Evolutionary conservation across 2,329 filamentous ascomycete species (phyloP).

Genomic region (Fusarium transvaalense): DNA sequence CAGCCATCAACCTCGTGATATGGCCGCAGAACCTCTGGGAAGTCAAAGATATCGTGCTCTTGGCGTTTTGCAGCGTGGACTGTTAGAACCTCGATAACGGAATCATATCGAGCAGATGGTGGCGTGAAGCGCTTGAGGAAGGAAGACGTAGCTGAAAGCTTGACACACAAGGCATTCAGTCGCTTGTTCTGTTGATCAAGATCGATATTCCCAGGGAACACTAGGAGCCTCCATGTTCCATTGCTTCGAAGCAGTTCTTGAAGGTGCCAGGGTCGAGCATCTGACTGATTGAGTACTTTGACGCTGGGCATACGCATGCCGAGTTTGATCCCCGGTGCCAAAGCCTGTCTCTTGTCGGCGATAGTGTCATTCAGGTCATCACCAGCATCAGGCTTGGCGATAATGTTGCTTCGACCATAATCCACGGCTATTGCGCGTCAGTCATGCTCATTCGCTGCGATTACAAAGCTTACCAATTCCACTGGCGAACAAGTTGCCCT

Average conservation of each 20-base stretch:
- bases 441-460: neutral
- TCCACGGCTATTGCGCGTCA: slow-evolving; percentile 7
- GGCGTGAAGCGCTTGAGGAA: slow-evolving; percentile 7
- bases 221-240: slow-evolving; percentile 68
- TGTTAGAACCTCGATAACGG: slow-evolving; percentile 70
- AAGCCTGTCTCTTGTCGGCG: slow-evolving; percentile 26
- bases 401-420: slow-evolving; percentile 33
- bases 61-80: slow-evolving; percentile 67
- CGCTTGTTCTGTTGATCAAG: neutral
- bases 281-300: slow-evolving; percentile 70
- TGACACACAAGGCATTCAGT: slow-evolving; percentile 53
- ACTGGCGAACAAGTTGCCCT: slow-evolving; percentile 62
- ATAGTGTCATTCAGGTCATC: neutral
- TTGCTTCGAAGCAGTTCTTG: slow-evolving; percentile 58
- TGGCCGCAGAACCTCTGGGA: slow-evolving; percentile 61
- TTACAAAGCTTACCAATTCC: no score
- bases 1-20: slow-evolving; percentile 63
- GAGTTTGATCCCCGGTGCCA: slow-evolving; percentile 57
- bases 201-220: slow-evolving; percentile 49
- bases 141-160: slow-evolving; percentile 18
- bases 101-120: slow-evolving; percentile 29
- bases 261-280: slow-evolving; percentile 69
- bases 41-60: slow-evolving; percentile 57
- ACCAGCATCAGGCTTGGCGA: slow-evolving; percentile 14
- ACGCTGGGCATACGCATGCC: slow-evolving; percentile 71